These are phyloP conservation scores for Exophiala bonariae DNA, from an alignment of 2,329 filamentous ascomycete genomes.

Conservation along the genomic window DNA sequence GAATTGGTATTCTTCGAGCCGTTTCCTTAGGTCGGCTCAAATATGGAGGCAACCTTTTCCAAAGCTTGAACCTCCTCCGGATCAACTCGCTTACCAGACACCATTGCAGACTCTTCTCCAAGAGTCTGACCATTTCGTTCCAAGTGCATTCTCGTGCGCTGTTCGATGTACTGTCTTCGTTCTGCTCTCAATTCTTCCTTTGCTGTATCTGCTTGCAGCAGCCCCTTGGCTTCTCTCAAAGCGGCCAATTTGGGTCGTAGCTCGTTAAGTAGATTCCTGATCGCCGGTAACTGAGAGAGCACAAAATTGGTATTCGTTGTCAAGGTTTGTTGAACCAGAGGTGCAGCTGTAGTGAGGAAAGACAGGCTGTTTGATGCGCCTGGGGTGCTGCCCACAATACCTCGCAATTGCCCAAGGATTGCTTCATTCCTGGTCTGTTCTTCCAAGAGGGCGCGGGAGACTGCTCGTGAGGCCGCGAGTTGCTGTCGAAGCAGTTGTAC, in stretches of 20 bases:
- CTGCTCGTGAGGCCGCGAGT: slow-evolving; percentile 73
- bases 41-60: slow-evolving; percentile 28
- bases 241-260: slow-evolving; percentile 64
- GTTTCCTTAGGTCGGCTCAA: slow-evolving; percentile 22
- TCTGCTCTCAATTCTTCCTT: slow-evolving; percentile 64
- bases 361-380: slow-evolving; percentile 45
- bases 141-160: slow-evolving; percentile 72
- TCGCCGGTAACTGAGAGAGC: slow-evolving; percentile 76
- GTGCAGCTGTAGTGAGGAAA: slow-evolving; percentile 55
- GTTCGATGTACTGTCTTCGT: slow-evolving; percentile 79
- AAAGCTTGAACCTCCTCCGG: slow-evolving; percentile 27
- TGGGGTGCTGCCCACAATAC: slow-evolving; percentile 44
- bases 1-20: too few relatives aligned
- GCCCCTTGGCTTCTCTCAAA: slow-evolving; percentile 32
- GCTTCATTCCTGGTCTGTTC: slow-evolving; percentile 73
- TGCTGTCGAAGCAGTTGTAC: slow-evolving; percentile 72
- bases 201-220: slow-evolving; percentile 37
- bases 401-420: slow-evolving; percentile 65
- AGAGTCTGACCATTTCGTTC: slow-evolving; percentile 50
- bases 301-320: slow-evolving; percentile 65
- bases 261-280: slow-evolving; percentile 68
- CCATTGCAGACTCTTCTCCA: slow-evolving; percentile 11
- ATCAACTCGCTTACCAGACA: slow-evolving; percentile 22
- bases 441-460: slow-evolving; percentile 68
- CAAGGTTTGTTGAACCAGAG: slow-evolving; percentile 39